Evolutionary conservation across 805 yeast genomes (phyloP).

Genomic region (Schizosaccharomyces lindneri): DNA sequence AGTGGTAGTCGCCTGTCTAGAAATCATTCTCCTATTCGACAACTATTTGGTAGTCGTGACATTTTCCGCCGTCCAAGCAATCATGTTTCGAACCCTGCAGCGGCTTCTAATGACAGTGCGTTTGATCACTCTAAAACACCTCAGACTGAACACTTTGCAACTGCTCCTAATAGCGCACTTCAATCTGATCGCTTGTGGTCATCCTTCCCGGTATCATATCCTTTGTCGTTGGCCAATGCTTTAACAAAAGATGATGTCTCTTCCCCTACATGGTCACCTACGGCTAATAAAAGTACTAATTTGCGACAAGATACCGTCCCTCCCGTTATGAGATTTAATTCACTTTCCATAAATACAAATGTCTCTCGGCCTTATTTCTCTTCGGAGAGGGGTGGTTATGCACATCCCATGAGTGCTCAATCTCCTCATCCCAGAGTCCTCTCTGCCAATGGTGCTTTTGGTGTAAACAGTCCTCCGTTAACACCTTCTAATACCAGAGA

Average conservation of each 20-base stretch:
- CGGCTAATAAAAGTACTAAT: not conserved
- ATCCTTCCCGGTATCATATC: not conserved
- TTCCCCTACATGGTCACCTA: not conserved
- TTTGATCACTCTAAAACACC: not conserved
- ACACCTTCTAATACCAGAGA: not conserved
- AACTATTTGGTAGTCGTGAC: not conserved
- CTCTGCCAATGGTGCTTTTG: not conserved
- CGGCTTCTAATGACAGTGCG: not conserved
- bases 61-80: not conserved
- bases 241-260: not conserved
- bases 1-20: not conserved
- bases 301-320: not conserved
- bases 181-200: not conserved
- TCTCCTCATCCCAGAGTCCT: not conserved
- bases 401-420: not conserved
- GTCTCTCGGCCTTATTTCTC: not conserved
- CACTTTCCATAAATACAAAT: not conserved
- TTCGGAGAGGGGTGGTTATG: not conserved
- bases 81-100: not conserved
- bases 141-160: not conserved
- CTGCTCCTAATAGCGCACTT: not conserved
- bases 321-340: not conserved
- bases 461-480: not conserved
- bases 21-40: not conserved
- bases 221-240: not conserved